Base-by-base conservation (phyloP, 192 early-diverging fungal species). In the Podila minutissima region DNA sequence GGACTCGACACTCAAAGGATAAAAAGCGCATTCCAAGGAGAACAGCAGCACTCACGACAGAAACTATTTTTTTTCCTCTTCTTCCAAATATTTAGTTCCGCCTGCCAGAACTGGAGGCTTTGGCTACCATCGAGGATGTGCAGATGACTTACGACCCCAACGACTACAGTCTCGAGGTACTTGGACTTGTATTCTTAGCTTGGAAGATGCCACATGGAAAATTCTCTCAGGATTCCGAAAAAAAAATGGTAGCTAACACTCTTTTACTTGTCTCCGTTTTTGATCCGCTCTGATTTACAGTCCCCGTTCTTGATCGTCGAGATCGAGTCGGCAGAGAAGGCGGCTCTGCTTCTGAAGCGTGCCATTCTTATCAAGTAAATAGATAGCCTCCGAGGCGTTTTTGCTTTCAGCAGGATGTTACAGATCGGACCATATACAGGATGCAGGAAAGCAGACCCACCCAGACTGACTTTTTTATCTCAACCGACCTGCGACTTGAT, bases 291-390 rank as follows among this genome's bases (percentile, higher is more conserved):
- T 46, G 11, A 17, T 46, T 22, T 51, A n/a, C 83, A 95, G 93
- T 87, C 84, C 32, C 96, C 97, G 2, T 97, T 95, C 82, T 83
- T 98, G 20, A 83, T 93, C 24, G 89, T 98, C 7, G 84, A 92
- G 46, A 82, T 96, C n/a, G 86, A 83, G 13, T 88, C 86, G 0
- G 88, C 89, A 12, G 92, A 88, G 49, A 86, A 92, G 38, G 98
- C 97, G 8, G 75, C 74, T 10, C 87, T 88, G 66, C 88, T 99
- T 20, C 84, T 96, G 3, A 88, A 87, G 59, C 87, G 98, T 13
- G 90, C 94, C 2, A 97, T 99, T 65, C 90, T 99, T 33, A 90
- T 94, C 72, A 94, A 89, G 92, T 93, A 84, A 38, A 15, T 46
- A 46, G 15, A 13, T 46, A 0, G 12, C 11, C 41, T 29, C 35